Evolutionary conservation across 352 stramenopile species (phyloP).

Genomic region (Pythium periplocum): DNA sequence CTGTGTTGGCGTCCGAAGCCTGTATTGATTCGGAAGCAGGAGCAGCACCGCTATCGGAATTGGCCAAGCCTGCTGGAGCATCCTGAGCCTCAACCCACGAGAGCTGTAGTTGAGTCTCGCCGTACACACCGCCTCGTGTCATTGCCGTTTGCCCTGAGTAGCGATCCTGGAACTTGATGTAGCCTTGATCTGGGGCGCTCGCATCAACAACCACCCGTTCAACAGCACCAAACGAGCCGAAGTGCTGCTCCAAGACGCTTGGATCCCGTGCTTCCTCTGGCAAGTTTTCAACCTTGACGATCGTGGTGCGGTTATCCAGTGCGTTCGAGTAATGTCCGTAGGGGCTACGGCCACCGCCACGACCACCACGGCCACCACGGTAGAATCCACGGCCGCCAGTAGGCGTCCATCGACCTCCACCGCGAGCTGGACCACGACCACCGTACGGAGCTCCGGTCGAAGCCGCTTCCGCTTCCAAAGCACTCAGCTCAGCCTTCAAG

Average conservation of each 20-base stretch:
- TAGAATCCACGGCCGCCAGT: constrained; percentile 34
- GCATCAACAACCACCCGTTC: constrained; percentile 70
- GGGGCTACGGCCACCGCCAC: constrained; percentile 33
- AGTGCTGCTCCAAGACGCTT: constrained; percentile 80
- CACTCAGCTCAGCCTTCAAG: constrained; percentile 61
- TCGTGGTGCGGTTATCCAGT: constrained; percentile 82
- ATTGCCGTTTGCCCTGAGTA: constrained; percentile 69
- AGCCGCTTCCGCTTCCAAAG: constrained; percentile 41
- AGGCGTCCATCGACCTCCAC: constrained; percentile 25
- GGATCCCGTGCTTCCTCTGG: constrained; percentile 70
- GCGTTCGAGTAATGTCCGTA: constrained; percentile 49
- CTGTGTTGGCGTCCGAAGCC: not conserved
- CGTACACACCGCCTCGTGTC: constrained; percentile 50
- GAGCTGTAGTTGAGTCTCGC: constrained; percentile 53
- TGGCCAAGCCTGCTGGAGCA: constrained; percentile 36
- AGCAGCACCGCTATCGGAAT: constrained; percentile 1
- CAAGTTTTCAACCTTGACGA: constrained; percentile 72
- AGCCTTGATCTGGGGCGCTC: constrained; percentile 31
- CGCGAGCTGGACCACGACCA: constrained; percentile 21
- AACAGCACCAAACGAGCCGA: constrained; percentile 80
- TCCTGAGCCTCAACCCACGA: constrained; percentile 58
- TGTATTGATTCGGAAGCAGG: no score
- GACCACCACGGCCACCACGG: constrained; percentile 32
- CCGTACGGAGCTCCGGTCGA: not conserved
- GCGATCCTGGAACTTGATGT: constrained; percentile 83